Evolutionary conservation across 2,329 filamentous ascomycete species (phyloP).

Genomic region (Orbilia javanica): DNA sequence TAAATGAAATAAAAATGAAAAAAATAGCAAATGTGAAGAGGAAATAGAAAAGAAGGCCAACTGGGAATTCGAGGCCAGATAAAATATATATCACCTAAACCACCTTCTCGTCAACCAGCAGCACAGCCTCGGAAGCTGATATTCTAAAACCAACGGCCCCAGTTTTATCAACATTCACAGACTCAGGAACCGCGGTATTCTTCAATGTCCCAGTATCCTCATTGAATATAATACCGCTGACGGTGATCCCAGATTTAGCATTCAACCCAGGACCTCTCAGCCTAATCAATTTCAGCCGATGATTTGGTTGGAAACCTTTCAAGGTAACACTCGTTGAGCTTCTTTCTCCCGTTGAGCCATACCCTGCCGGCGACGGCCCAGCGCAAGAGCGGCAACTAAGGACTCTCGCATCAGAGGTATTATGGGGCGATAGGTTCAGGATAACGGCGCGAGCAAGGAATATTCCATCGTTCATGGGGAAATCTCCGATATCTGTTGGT

Average conservation of each 20-base stretch:
- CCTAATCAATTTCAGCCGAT: conserved; percentile 34
- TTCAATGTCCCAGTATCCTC: conserved; percentile 23
- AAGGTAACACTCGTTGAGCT: conserved; percentile 15
- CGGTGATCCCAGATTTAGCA: conserved; percentile 38
- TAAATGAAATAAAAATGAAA: not conserved
- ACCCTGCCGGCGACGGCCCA: not conserved
- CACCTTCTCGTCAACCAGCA: conserved; percentile 48
- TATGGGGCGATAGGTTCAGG: conserved; percentile 44
- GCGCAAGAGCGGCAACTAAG: conserved; percentile 45
- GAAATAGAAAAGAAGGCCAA: not conserved
- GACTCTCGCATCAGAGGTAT: conserved; percentile 26
- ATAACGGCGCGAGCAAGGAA: conserved; percentile 52
- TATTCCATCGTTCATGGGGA: conserved; percentile 10
- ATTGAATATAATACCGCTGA: conserved; percentile 45
- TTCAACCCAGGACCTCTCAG: conserved; percentile 45
- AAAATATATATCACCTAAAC: conserved; percentile 3
- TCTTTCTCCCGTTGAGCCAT: conserved; percentile 12
- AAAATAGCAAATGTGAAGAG: not conserved
- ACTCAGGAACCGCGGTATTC: not conserved
- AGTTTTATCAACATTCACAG: conserved; percentile 14
- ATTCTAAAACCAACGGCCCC: conserved; percentile 32
- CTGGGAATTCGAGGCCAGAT: too few relatives aligned
- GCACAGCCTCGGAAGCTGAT: conserved; percentile 30
- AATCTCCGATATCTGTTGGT: not conserved
- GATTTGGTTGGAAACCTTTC: conserved; percentile 42